Base-by-base conservation (phyloP, 225 moss, liverwort and hornwort genomes). In the Pseudoscleropodium purum region DNA sequence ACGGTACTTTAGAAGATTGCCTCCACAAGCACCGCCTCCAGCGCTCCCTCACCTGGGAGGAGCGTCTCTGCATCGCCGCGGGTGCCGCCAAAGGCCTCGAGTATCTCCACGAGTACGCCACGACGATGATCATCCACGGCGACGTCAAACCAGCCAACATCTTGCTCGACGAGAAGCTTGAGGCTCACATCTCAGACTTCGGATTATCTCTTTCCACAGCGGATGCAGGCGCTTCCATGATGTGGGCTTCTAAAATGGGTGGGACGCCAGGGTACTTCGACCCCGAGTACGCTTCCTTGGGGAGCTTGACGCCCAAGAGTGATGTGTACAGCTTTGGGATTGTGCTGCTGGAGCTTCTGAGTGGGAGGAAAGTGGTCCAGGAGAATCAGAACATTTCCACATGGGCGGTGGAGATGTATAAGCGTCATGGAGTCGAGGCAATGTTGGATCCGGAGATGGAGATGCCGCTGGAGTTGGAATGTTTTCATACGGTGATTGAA, bases 321-420 rank as follows among this genome's bases (percentile, higher is more conserved):
- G 98, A 98, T 80, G 97, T 97, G 4, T 98, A 98, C 95, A 98
- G 97, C 93, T 98, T 98, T 21, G 98, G 98, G 15, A 94, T 98
- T 27, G 95, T 97, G 59, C 91, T 98, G 3, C 56, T 98, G 70
- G 97, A 98, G 92, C 89, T 95, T 65, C 27, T 95, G 39, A 92
- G 91, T 47, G 93, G 93, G 6, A n/a, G 92, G 36, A 92, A 89
- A 52, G 94, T 75, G 91, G 90, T 94, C 34, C 89, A 92, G 21
- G 83, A 90, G 10, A 84, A 79, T 39, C 85, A 64, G 30, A 94
- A 94, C 66, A 92, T 94, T 37, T 85, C 87, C 2, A 89, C 65
- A 41, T 94, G 94, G 92, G 94, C 92, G 18, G 37, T 30, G 33
- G 88, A 93, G 79, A 89, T 83, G 24, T 91, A 87, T 25, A 69